phyloP scores from a whole-genome alignment of 495 filamentous ascomycete species.

The Talaromyces nanjingensis region DNA sequence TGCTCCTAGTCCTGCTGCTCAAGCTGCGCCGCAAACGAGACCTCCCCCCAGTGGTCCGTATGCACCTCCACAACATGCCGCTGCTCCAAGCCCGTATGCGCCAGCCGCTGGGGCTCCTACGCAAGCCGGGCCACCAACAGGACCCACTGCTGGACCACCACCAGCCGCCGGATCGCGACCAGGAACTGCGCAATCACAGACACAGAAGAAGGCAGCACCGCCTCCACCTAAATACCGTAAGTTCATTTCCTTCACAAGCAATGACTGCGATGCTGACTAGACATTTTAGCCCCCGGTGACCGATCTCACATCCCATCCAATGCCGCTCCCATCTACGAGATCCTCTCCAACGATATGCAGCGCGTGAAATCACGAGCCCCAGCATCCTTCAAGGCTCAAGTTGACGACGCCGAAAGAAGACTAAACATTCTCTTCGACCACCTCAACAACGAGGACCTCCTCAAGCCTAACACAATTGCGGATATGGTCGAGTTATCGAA shows the following conservation, averaged over 20 bases:
- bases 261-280: constrained; percentile 10
- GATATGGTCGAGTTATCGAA: constrained; percentile 60
- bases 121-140: constrained; percentile 15
- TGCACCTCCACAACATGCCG: constrained; percentile 40
- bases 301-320: constrained; percentile 77
- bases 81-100: constrained; percentile 39
- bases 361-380: constrained; percentile 80
- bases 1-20: constrained; percentile 67
- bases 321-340: constrained; percentile 71
- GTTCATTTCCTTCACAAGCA: constrained; percentile 18
- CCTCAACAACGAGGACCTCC: constrained; percentile 87
- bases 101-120: constrained; percentile 21
- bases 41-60: constrained; percentile 54
- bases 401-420: constrained; percentile 87
- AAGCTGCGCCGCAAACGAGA: constrained; percentile 35
- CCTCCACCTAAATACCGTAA: constrained; percentile 62
- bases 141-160: constrained; percentile 30
- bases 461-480: constrained; percentile 73
- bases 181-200: constrained; percentile 43
- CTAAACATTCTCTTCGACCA: constrained; percentile 90
- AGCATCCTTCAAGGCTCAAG: constrained; percentile 70
- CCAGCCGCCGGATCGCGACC: constrained; percentile 46
- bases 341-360: constrained; percentile 78
- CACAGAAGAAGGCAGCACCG: constrained; percentile 37
- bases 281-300: constrained; percentile 63